Base-by-base conservation (phyloP, 768 basidiomycete genomes). In the Hypsizygus marmoreus region DNA sequence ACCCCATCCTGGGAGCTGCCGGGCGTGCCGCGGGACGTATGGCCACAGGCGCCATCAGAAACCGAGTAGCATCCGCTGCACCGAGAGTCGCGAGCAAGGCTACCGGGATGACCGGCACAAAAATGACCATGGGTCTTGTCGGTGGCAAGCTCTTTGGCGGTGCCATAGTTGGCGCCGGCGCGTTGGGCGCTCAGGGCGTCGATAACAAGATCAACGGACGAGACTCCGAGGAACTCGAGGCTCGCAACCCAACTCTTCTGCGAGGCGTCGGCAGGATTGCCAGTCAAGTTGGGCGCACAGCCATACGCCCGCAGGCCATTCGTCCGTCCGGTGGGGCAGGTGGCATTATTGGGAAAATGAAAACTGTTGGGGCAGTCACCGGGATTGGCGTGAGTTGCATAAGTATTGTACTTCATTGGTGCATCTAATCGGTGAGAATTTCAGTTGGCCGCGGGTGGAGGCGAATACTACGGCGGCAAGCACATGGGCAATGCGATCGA, bases 401-500 rank as follows among this genome's bases (percentile, higher is more conserved):
- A n/a, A n/a, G n/a, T n/a, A n/a, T n/a, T n/a, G n/a, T n/a, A n/a
- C n/a, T n/a, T n/a, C n/a, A n/a, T n/a, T n/a, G n/a, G n/a, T n/a
- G n/a, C n/a, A n/a, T n/a, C n/a, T n/a, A n/a, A n/a, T n/a, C n/a
- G n/a, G n/a, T n/a, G n/a, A n/a, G n/a, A n/a, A n/a, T n/a, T n/a
- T n/a, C 4, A 31, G 28, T 23, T 42, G 10, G 17, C 16, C 35
- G 35, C 35, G 3, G 16, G 16, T 19, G 17, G 4, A 17, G 40
- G 28, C 13, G 40, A 43, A 14, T 34, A 22, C 25, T 3, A 22
- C 12, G 42, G 42, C 8, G 42, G 31, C 3, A 22, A 43, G 1
- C 6, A 2, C 4, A 43, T 43, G 42, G 42, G 42, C 9, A 43
- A 43, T 14, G 25, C 26, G 30, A 22, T 23, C 14, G 32, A 43